Evolutionary conservation across 192 early-diverging fungal species (phyloP).

Genomic region (Backusella mclennaniae): DNA sequence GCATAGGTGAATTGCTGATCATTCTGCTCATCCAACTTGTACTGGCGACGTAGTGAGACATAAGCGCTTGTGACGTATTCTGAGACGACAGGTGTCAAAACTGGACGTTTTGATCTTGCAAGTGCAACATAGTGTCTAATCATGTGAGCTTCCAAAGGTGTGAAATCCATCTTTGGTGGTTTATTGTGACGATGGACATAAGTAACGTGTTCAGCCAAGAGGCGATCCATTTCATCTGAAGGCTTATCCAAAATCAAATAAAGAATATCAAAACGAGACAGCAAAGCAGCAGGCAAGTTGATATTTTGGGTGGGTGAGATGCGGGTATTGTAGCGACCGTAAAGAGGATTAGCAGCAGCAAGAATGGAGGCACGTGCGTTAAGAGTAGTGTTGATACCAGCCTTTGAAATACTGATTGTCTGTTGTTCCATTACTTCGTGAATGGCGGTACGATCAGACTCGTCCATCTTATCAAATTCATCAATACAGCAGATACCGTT

Average conservation of each 20-base stretch:
- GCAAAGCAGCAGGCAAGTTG: constrained; percentile 91
- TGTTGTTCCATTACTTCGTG: constrained; percentile 99
- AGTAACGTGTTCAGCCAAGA: constrained; percentile 91
- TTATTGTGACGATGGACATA: constrained; percentile 87
- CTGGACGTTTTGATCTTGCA: constrained; percentile 71
- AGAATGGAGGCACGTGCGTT: constrained; percentile 95
- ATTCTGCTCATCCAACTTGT: constrained; percentile 47
- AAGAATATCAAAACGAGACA: constrained; percentile 93
- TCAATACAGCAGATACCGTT: constrained; percentile 99
- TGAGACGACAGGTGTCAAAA: constrained; percentile 70
- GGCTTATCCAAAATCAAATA: constrained; percentile 91
- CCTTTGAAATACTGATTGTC: constrained; percentile 96
- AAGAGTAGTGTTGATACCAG: constrained; percentile 96
- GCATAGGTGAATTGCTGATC: constrained; percentile 76
- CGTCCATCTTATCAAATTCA: constrained; percentile 99
- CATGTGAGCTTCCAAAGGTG: constrained; percentile 68
- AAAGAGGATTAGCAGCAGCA: constrained; percentile 96
- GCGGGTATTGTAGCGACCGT: constrained; percentile 90
- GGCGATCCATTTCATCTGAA: constrained; percentile 81
- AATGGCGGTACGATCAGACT: constrained; percentile 92
- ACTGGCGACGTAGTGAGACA: constrained; percentile 72
- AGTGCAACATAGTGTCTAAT: constrained; percentile 91
- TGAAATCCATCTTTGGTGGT: constrained; percentile 66
- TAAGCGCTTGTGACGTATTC: constrained; percentile 91
- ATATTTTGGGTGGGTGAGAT: constrained; percentile 93